A percentile compares a stretch with the other conserved stretches of the same genome.
phyloP scores from a whole-genome alignment of 2,329 filamentous ascomycete species.

The Phaeosphaeriaceae sp. region DNA sequence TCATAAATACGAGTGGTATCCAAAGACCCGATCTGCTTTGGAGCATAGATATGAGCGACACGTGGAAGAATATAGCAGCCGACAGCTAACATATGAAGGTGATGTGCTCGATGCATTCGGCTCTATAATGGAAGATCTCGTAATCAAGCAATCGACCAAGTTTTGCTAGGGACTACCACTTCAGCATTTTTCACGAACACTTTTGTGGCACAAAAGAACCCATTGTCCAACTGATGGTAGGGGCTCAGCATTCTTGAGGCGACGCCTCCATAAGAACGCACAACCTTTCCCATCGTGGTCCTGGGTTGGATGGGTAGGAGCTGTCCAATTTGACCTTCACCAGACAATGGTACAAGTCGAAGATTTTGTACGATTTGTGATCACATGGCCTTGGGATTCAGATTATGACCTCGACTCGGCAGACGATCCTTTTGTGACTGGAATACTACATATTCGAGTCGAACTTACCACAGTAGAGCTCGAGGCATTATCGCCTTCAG shows the following conservation, averaged over 20 bases:
- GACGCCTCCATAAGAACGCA: no score
- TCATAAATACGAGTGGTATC: no score
- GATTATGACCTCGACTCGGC: not conserved
- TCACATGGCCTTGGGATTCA: not conserved
- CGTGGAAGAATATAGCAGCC: not conserved
- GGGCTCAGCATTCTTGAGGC: no score
- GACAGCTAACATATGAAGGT: not conserved
- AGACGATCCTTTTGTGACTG: not conserved
- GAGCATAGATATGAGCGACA: not conserved
- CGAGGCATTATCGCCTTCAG: no score
- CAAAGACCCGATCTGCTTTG: no score
- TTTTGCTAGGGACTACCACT: not conserved
- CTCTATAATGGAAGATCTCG: not conserved
- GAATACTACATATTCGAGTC: not conserved
- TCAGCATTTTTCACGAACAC: not conserved
- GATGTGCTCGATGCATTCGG: not conserved
- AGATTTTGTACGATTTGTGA: no score
- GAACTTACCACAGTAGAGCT: not conserved
- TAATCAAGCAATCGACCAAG: not conserved
- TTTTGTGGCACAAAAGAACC: no score
- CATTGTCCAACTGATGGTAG: no score
- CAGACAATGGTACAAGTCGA: not conserved
- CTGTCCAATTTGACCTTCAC: not conserved
- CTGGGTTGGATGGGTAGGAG: constrained; percentile 2
- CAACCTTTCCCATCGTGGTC: constrained; percentile 1